A percentile compares a stretch with the other conserved stretches of the same genome.
Evolutionary conservation across 2,329 filamentous ascomycete genomes (phyloP).

Genomic region (Fusarium decemcellulare): DNA sequence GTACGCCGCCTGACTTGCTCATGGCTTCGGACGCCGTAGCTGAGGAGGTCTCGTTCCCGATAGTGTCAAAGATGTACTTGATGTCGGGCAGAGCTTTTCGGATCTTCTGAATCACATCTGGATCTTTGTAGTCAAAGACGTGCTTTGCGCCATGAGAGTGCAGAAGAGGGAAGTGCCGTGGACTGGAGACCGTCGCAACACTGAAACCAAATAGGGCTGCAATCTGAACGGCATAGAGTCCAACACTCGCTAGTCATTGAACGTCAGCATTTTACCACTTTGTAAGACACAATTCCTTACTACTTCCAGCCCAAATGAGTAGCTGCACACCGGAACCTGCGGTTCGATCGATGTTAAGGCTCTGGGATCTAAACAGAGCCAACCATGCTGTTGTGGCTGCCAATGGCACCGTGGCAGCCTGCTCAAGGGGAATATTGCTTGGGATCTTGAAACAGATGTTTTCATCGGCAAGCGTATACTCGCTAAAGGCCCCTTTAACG

Average conservation of each 20-base stretch:
- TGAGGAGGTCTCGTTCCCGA: slow-evolving; percentile 54
- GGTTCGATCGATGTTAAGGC: slow-evolving; percentile 48
- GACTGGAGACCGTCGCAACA: slow-evolving; percentile 52
- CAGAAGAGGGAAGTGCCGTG: slow-evolving; percentile 47
- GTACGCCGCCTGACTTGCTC: slow-evolving; percentile 32
- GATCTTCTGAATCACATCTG: slow-evolving; percentile 52
- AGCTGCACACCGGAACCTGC: slow-evolving; percentile 30
- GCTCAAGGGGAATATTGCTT: slow-evolving; percentile 36
- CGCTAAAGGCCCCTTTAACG: slow-evolving; percentile 53
- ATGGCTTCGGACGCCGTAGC: slow-evolving; percentile 48
- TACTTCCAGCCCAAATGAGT: slow-evolving; percentile 59
- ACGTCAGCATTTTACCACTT: not conserved
- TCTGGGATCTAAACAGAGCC: slow-evolving; percentile 53
- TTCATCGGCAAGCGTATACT: slow-evolving; percentile 57
- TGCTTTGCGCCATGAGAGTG: slow-evolving; percentile 49
- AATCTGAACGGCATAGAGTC: slow-evolving; percentile 53
- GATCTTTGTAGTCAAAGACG: slow-evolving; percentile 56
- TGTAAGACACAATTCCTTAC: slow-evolving; percentile 38
- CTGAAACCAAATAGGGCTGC: slow-evolving; percentile 49
- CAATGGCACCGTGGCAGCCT: slow-evolving; percentile 55
- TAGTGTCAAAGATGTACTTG: slow-evolving; percentile 56
- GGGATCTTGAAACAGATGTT: slow-evolving; percentile 56
- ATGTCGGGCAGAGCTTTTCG: slow-evolving; percentile 47
- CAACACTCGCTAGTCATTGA: slow-evolving; percentile 49
- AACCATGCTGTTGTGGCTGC: slow-evolving; percentile 55